Percentiles rank a stretch among this genome's conserved stretches.
Conservation (phyloP, 108 stramenopile species). For the Cyclotella cryptica region DNA sequence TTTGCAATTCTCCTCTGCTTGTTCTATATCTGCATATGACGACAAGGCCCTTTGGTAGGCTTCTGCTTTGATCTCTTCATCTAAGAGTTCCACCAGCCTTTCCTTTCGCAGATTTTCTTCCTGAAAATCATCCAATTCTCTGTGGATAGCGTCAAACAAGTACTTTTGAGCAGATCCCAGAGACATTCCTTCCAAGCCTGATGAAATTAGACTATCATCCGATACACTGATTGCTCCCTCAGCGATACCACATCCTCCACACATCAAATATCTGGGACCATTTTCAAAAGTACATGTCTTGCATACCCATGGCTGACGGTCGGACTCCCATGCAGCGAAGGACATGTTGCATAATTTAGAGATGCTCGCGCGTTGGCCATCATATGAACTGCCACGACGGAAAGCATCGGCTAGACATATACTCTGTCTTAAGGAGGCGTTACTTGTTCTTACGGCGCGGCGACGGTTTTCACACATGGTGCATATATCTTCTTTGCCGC, state of each 20-base stretch:
- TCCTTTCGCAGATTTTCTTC: not conserved
- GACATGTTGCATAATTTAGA: slow-evolving; percentile 5
- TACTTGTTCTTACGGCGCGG: not conserved
- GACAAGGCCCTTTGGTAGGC: no score
- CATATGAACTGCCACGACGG: not conserved
- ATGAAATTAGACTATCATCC: slow-evolving; percentile 4
- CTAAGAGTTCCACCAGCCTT: no score
- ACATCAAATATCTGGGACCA: not conserved
- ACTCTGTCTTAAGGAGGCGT: not conserved
- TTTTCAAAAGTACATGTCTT: slow-evolving; percentile 9
- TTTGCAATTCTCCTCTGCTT: no score
- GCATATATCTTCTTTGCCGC: not conserved
- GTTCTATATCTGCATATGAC: no score
- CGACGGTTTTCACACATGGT: not conserved
- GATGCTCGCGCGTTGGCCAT: not conserved
- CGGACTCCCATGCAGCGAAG: slow-evolving; percentile 13
- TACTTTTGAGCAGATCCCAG: not conserved
- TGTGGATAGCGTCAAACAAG: not conserved
- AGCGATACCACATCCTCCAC: slow-evolving; percentile 13
- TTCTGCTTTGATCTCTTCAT: no score
- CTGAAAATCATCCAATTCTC: not conserved
- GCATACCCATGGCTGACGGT: slow-evolving; percentile 8
- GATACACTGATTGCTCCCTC: not conserved
- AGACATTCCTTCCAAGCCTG: not conserved
- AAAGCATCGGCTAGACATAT: not conserved